These are phyloP conservation scores for Pichia kudriavzevii DNA, from an alignment of 1,139 yeast genomes.

Conservation along the genomic window DNA sequence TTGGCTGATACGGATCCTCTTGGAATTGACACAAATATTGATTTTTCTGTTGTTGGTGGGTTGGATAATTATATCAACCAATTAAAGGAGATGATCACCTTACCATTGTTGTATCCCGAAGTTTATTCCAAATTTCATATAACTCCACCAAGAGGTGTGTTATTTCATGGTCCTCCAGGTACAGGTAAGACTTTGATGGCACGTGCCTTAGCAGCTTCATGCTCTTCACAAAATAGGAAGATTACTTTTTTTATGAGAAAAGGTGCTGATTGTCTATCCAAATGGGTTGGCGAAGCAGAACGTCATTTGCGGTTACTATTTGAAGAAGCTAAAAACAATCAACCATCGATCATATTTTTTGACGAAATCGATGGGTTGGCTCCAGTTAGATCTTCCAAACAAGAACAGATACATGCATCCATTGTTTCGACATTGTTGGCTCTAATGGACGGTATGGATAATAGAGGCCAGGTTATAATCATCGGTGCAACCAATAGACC, in stretches of 20 bases:
- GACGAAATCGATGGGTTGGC: conserved; percentile 98
- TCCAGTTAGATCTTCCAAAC: conserved; percentile 93
- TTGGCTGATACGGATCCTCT: conserved; percentile 92
- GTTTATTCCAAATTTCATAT: conserved; percentile 82
- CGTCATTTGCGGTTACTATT: conserved; percentile 81
- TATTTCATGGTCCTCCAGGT: conserved; percentile 99
- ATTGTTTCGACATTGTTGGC: conserved; percentile 92
- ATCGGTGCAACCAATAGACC: conserved; percentile 99
- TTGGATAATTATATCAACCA: conserved; percentile 78
- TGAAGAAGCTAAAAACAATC: conserved; percentile 94
- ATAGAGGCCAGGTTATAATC: conserved; percentile 88
- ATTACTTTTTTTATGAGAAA: conserved; percentile 97
- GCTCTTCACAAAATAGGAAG: conserved; percentile 73
- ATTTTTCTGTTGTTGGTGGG: conserved; percentile 88
- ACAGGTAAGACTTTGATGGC: conserved; percentile 99
- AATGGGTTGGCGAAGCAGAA: conserved; percentile 99
- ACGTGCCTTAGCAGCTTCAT: conserved; percentile 91
- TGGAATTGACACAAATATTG: conserved; percentile 89
- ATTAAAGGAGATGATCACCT: conserved; percentile 92
- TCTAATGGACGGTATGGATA: conserved; percentile 98
- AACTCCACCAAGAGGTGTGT: conserved; percentile 95
- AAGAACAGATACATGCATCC: conserved; percentile 96
- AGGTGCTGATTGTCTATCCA: conserved; percentile 95
- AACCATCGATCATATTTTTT: conserved; percentile 90
- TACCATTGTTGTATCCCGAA: conserved; percentile 91